A percentile compares a stretch with the other conserved stretches of the same genome.
phyloP scores from a whole-genome alignment of 352 stramenopile species.

The Pythium biforme region DNA sequence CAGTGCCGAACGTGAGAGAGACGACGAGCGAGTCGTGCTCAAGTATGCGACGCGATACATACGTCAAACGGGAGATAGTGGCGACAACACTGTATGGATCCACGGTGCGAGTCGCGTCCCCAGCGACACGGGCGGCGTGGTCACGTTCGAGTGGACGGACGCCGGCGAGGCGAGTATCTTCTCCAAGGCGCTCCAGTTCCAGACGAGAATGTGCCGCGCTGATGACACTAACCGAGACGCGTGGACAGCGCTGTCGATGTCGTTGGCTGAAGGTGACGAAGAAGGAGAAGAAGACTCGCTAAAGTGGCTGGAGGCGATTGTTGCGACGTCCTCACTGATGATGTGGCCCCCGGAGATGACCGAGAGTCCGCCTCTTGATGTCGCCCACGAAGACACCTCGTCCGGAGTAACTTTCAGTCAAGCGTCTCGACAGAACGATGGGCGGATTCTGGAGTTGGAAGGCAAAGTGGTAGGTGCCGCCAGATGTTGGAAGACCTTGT shows the following conservation, averaged over 20 bases:
- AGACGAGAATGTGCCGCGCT: slow-evolving; percentile 25
- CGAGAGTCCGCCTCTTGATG: background rate
- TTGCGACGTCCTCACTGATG: slow-evolving; percentile 11
- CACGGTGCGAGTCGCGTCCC: slow-evolving; percentile 35
- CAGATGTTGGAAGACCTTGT: background rate
- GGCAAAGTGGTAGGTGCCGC: slow-evolving; percentile 34
- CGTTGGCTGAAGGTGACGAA: slow-evolving; percentile 21
- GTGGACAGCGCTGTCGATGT: background rate
- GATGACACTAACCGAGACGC: slow-evolving; percentile 13
- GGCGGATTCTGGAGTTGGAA: slow-evolving; percentile 34
- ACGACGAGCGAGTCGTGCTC: slow-evolving; percentile 6
- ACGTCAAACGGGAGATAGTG: background rate
- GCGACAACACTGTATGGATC: slow-evolving; percentile 3
- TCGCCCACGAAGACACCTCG: too few species aligned
- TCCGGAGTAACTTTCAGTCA: too few species aligned
- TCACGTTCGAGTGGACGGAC: slow-evolving; percentile 50
- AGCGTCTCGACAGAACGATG: background rate
- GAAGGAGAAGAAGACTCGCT: slow-evolving; percentile 2
- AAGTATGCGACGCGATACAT: slow-evolving; percentile 35
- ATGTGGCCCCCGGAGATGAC: background rate
- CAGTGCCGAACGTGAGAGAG: background rate
- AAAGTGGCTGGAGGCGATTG: background rate
- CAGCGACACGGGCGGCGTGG: slow-evolving; percentile 11
- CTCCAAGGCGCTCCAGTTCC: slow-evolving; percentile 42
- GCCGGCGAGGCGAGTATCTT: slow-evolving; percentile 40